These are phyloP conservation scores for Solanum boliviense DNA, from an alignment of 257 asterid species.

Conservation along the genomic window DNA sequence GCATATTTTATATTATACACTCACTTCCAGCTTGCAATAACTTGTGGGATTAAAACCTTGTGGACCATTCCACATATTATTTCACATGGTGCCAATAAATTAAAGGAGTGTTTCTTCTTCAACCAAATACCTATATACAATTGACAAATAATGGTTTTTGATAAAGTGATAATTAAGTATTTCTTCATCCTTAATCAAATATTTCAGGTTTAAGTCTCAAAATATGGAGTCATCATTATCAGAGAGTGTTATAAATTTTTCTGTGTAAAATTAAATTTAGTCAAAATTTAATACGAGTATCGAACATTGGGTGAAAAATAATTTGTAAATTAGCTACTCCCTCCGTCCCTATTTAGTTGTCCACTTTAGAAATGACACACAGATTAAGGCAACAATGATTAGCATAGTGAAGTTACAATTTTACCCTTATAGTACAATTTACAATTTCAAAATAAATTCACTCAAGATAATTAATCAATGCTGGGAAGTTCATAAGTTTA, in stretches of 20 bases:
- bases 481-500: too few species aligned
- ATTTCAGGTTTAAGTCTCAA: fast-evolving
- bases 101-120: neutral
- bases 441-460: too few species aligned
- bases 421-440: too few species aligned
- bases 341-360: too few species aligned
- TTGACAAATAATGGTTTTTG: neutral
- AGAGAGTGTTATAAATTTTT: too few species aligned
- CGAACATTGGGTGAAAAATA: too few species aligned
- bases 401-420: too few species aligned
- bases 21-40: neutral
- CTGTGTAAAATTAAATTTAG: neutral
- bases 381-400: too few species aligned
- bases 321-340: neutral
- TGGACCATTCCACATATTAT: neutral
- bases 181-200: fast-evolving
- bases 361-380: too few species aligned
- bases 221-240: neutral
- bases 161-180: neutral
- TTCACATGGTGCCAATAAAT: neutral
- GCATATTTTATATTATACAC: neutral
- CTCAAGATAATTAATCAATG: too few species aligned
- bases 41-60: neutral
- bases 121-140: neutral
- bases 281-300: neutral